Evolutionary conservation across 805 yeast genomes (phyloP), one percentile per base, ranked within the genome.

Genomic region (Candida bentonensis): DNA sequence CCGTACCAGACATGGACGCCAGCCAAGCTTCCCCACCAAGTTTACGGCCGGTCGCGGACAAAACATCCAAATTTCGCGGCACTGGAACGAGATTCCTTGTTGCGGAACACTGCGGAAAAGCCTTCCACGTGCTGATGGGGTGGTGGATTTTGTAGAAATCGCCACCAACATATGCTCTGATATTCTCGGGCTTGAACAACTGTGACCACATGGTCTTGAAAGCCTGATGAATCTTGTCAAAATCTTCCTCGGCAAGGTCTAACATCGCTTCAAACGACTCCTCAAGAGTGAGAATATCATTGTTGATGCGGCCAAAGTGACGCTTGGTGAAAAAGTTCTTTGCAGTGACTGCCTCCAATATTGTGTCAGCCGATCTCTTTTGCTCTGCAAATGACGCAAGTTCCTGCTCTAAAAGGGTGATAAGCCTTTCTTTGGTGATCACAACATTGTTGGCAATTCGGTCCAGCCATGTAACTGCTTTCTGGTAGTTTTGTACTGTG

Each of bases 1-100:
- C 95, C 0, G 94, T 79, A 0, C 92, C 87, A 3, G 96, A 88
- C 1, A 86, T 76, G 0, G 83, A 70, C 1, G 82, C 70, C 36
- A 89, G 65, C 48, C 63, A 68, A 0, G 92, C 89, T 36, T 70
- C 68, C 2, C 64, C 58, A 2, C 72, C 58, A 40, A 84, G 76
- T 0, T 55, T 46, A 20, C 54, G 48, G 33, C 95, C 95, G 3
- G 72, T 54, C 2, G 65, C 63, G 2, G 92, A 76, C 33, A 73
- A 65, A 39, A 73, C 73, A 3, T 70, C 64, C 42, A 64, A 60
- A 2, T 83, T 66, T 15, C 76, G 68, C 15, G 64, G 53, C 34
- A 58, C 42, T 23, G 54, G 42, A 41, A 47, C 62, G 56, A 63
- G 28, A 5, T 41, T 28, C 23, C 13, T 22, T 20, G 27, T 27